A percentile compares a stretch with the other conserved stretches of the same genome.
Evolutionary conservation across 805 yeast species (phyloP).

Genomic region (Myxozyma kluyveri): DNA sequence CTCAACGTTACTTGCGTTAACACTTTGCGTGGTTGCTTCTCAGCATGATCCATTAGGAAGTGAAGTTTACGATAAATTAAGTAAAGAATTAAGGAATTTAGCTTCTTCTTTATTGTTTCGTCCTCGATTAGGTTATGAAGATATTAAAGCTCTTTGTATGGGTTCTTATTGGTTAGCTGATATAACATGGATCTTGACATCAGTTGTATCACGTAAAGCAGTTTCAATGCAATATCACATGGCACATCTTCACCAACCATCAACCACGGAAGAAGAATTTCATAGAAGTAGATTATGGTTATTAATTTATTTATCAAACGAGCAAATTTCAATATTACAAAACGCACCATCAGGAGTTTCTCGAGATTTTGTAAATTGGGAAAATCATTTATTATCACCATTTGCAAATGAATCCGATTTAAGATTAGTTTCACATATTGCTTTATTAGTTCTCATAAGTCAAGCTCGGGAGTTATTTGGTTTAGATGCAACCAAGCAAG

Average conservation of each 20-base stretch:
- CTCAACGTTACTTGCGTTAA: conserved; percentile 17
- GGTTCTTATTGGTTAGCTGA: conserved; percentile 24
- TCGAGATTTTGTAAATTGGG: conserved; percentile 21
- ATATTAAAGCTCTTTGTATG: conserved; percentile 19
- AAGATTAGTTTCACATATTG: conserved; percentile 18
- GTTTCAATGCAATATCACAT: conserved; percentile 22
- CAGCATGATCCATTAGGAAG: conserved; percentile 23
- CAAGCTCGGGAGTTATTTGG: conserved; percentile 20
- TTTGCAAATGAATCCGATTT: conserved; percentile 17
- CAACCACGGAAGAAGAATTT: conserved; percentile 13
- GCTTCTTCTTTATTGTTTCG: conserved; percentile 14
- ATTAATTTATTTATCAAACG: conserved; percentile 16
- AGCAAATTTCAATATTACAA: conserved; percentile 21
- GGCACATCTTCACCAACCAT: conserved; percentile 18
- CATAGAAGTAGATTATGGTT: conserved; percentile 16
- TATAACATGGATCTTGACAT: conserved; percentile 22
- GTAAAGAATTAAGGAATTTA: conserved; percentile 13
- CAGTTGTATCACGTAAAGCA: conserved; percentile 17
- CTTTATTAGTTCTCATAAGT: conserved; percentile 15
- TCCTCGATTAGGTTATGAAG: conserved; percentile 21
- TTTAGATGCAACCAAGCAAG: conserved; percentile 14
- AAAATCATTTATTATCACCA: conserved; percentile 14
- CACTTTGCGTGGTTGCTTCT: conserved; percentile 20
- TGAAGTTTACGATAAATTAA: conserved; percentile 16
- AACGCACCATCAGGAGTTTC: conserved; percentile 20